These are phyloP conservation scores for Wolfiporia cocos DNA, from an alignment of 1,284 basidiomycete species.

Conservation along the genomic window DNA sequence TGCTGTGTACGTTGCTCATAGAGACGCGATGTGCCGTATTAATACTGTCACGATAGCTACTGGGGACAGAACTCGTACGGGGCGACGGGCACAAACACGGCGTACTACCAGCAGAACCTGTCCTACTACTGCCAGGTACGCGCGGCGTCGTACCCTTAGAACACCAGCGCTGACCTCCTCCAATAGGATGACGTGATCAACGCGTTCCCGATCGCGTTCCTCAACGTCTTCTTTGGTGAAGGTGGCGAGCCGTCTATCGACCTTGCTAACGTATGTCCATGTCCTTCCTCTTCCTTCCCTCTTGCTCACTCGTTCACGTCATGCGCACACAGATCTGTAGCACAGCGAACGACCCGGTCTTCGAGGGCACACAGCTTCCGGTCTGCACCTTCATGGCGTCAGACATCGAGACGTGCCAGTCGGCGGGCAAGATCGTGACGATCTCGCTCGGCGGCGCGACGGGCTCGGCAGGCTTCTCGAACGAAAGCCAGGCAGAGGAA, in stretches of 20 bases:
- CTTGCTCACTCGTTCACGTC: background rate
- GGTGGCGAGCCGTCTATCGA: constrained; percentile 54
- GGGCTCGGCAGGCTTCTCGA: constrained; percentile 43
- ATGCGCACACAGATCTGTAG: constrained; percentile 46
- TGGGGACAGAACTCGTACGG: constrained; percentile 55
- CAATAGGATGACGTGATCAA: constrained; percentile 42
- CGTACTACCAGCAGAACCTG: constrained; percentile 44
- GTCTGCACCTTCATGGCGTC: constrained; percentile 49
- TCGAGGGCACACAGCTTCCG: constrained; percentile 49
- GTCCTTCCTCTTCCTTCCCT: background rate
- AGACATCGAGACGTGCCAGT: constrained; percentile 55
- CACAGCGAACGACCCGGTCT: constrained; percentile 31
- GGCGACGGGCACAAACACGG: constrained; percentile 38
- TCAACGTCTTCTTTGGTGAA: constrained; percentile 48
- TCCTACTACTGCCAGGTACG: constrained; percentile 43
- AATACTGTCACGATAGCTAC: constrained; percentile 17
- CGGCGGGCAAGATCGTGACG: constrained; percentile 59
- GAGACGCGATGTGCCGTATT: constrained; percentile 1
- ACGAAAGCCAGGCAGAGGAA: constrained; percentile 41
- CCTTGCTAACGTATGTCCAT: constrained; percentile 45
- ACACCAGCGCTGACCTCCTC: background rate
- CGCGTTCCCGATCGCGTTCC: constrained; percentile 53
- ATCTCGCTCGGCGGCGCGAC: constrained; percentile 59
- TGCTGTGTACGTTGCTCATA: constrained; percentile 16
- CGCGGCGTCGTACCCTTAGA: background rate